Percentiles rank a stretch among this genome's conserved stretches.
These are phyloP conservation scores for Heterobasidion parviporum DNA, from an alignment of 1,284 basidiomycete genomes.

Conservation along the genomic window DNA sequence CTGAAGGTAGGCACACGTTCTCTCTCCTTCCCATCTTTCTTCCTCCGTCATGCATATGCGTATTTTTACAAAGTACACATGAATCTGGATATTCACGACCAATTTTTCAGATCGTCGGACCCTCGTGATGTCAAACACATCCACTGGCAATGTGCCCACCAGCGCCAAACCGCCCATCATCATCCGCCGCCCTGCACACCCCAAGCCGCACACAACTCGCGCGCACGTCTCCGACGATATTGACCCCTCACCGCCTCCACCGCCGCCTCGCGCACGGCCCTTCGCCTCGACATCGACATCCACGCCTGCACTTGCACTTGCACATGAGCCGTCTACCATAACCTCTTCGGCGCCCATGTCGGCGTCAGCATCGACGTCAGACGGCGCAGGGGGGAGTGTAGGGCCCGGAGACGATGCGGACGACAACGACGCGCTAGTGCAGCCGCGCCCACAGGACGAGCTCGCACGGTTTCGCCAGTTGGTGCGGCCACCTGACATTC, in stretches of 20 bases:
- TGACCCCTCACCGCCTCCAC: conserved; percentile 13
- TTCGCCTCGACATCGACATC: neutral
- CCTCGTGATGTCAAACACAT: neutral
- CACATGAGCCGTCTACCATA: neutral
- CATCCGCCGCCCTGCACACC: conserved; percentile 42
- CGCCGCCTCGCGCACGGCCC: conserved; percentile 9
- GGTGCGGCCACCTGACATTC: conserved; percentile 54
- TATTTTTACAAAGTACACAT: too few species aligned
- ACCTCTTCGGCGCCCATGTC: neutral
- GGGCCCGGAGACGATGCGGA: conserved; percentile 12
- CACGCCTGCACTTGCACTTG: too few species aligned
- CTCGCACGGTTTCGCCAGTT: conserved; percentile 43
- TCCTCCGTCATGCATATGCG: too few species aligned
- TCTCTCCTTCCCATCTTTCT: too few species aligned
- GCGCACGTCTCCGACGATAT: conserved; percentile 37
- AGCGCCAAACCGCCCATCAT: conserved; percentile 43
- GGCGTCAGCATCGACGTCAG: neutral
- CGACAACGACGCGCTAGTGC: conserved; percentile 2
- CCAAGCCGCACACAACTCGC: conserved; percentile 36
- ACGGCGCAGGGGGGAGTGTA: neutral
- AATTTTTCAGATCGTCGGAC: neutral
- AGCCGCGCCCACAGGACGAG: conserved; percentile 28
- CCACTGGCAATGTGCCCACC: conserved; percentile 28
- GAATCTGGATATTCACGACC: neutral
- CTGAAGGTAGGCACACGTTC: too few species aligned